These are phyloP conservation scores for Cordyceps farinosa DNA, from an alignment of 2,329 filamentous ascomycete genomes.

Conservation along the genomic window DNA sequence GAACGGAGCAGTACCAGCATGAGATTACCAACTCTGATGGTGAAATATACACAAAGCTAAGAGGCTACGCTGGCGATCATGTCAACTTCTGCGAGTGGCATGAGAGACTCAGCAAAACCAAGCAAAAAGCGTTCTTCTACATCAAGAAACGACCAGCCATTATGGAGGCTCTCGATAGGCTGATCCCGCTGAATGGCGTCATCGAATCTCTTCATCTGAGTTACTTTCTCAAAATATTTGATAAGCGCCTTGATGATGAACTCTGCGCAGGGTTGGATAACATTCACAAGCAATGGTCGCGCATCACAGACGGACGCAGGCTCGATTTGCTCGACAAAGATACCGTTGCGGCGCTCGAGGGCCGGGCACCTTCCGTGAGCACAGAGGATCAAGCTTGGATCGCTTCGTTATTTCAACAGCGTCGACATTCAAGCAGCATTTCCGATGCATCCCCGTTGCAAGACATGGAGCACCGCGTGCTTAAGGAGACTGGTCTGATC, in stretches of 20 bases:
- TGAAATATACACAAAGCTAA: slow-evolving; percentile 16
- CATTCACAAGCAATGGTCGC: background rate
- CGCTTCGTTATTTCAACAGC: background rate
- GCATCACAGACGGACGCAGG: background rate
- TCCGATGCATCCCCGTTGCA: background rate
- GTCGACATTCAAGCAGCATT: background rate
- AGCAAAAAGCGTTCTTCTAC: slow-evolving; percentile 9
- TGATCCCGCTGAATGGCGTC: slow-evolving; percentile 5
- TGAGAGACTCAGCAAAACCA: slow-evolving; percentile 9
- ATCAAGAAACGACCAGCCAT: slow-evolving; percentile 6
- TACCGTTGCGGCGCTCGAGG: background rate
- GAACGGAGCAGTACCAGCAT: slow-evolving; percentile 16
- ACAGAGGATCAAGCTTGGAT: background rate
- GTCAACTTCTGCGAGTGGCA: slow-evolving; percentile 13
- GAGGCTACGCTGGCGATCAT: slow-evolving; percentile 1
- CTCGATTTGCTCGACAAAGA: background rate
- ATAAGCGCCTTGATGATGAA: background rate
- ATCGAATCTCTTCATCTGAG: slow-evolving; percentile 17
- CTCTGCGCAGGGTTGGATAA: background rate
- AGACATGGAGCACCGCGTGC: background rate
- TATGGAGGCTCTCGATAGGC: slow-evolving; percentile 11
- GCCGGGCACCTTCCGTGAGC: background rate
- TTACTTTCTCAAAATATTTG: slow-evolving; percentile 1
- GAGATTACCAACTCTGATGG: slow-evolving; percentile 12
- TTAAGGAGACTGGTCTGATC: background rate